Percentiles rank a stretch among this genome's conserved stretches.
phyloP scores from a whole-genome alignment of 352 stramenopile species.

The Pythium oligandrum region DNA sequence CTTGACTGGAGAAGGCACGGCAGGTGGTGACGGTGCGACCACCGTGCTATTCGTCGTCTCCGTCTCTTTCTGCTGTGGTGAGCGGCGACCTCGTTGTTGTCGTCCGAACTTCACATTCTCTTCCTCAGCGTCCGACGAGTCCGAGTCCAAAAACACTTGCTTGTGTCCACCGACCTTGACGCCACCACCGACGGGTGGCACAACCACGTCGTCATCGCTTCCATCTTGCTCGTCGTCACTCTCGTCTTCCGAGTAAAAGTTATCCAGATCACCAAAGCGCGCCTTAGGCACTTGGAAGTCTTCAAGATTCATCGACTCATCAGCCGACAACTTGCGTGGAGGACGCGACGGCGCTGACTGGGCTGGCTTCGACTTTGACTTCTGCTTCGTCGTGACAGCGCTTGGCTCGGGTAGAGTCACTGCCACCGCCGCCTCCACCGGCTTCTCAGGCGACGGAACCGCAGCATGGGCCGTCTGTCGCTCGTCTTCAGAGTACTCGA shows the following conservation, averaged over 20 bases:
- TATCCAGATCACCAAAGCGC: constrained; percentile 53
- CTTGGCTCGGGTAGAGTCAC: neutral
- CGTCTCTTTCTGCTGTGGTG: too few species aligned
- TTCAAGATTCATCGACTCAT: constrained; percentile 45
- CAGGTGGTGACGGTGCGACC: too few species aligned
- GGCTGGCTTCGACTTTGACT: constrained; percentile 9
- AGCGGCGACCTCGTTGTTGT: too few species aligned
- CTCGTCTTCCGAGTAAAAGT: constrained; percentile 79
- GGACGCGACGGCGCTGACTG: neutral
- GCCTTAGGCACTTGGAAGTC: constrained; percentile 71
- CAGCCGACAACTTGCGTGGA: constrained; percentile 16
- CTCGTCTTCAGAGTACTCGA: neutral
- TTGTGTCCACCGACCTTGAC: constrained; percentile 45
- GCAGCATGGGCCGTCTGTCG: neutral
- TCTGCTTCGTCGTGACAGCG: neutral
- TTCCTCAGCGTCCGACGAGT: constrained; percentile 12
- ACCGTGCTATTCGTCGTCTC: too few species aligned
- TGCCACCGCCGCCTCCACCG: neutral
- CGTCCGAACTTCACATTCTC: neutral
- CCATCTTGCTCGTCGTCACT: constrained; percentile 39
- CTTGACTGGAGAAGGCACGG: too few species aligned
- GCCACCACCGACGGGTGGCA: constrained; percentile 24
- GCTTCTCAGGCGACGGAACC: neutral
- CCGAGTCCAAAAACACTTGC: constrained; percentile 67
- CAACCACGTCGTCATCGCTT: constrained; percentile 52